Conservation (phyloP, 129 eudicot genomes). For the Oenanthe sinensis region DNA sequence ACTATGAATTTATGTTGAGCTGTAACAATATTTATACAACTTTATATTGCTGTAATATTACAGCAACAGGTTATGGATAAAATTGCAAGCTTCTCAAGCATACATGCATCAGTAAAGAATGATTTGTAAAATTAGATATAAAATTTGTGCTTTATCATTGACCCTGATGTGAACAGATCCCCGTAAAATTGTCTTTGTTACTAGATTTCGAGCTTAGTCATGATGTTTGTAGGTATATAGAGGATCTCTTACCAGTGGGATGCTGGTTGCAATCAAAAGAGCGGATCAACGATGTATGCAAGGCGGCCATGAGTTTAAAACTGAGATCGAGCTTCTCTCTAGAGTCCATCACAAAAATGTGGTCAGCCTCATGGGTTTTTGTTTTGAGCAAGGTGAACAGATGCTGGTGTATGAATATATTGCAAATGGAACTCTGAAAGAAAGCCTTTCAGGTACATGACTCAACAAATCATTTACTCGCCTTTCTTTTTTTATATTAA, state of each 20-base stretch:
- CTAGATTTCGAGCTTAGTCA: neutral
- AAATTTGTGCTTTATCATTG: neutral
- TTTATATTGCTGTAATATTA: neutral
- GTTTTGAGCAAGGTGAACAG: constrained; percentile 69
- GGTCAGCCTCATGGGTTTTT: constrained; percentile 64
- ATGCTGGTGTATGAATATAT: constrained; percentile 65
- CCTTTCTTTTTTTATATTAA: neutral
- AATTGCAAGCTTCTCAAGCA: too few species aligned
- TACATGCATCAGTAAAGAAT: too few species aligned
- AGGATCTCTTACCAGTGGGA: constrained; percentile 49
- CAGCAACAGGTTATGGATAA: neutral
- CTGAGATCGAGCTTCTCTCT: constrained; percentile 71
- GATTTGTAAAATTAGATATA: too few species aligned
- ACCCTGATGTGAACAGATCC: neutral
- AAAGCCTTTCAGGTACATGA: constrained; percentile 48
- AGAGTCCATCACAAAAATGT: constrained; percentile 73
- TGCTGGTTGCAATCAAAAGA: constrained; percentile 61
- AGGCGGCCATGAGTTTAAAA: constrained; percentile 64
- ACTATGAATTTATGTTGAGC: neutral
- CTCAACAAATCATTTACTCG: neutral
- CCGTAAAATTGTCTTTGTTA: neutral
- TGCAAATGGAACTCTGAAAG: constrained; percentile 48
- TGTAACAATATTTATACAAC: neutral
- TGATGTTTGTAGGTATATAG: constrained; percentile 40
- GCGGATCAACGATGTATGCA: constrained; percentile 56